phyloP scores from a whole-genome alignment of 108 stramenopile species.

The Mayamaea pseudoterrestris region DNA sequence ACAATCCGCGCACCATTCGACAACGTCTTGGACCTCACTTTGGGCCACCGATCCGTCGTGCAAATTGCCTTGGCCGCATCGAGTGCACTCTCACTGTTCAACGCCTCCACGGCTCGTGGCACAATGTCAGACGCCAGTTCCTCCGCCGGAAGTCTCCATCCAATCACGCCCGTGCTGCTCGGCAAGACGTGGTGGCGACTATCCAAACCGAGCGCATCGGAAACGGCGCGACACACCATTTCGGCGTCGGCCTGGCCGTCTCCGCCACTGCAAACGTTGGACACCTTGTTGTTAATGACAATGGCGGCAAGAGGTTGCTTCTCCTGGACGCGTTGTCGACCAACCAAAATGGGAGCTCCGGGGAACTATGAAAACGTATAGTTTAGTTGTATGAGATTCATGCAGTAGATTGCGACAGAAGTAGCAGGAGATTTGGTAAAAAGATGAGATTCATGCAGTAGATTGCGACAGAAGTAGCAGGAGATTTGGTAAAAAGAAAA shows the following conservation, averaged over 20 bases:
- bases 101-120: conserved; percentile 51
- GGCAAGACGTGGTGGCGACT: conserved; percentile 73
- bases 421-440: no score
- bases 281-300: conserved; percentile 94
- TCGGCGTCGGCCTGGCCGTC: conserved; percentile 83
- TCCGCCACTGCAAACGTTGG: conserved; percentile 89
- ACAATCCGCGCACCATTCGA: conserved; percentile 70
- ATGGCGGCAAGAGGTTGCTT: conserved; percentile 80
- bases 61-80: conserved; percentile 81
- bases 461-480: no score
- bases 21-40: conserved; percentile 64
- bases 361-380: conserved; percentile 54
- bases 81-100: conserved; percentile 70
- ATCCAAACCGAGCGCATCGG: conserved; percentile 53
- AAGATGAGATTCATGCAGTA: no score
- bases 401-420: no score
- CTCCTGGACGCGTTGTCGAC: conserved; percentile 55
- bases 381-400: background rate
- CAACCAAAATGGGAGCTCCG: conserved; percentile 87
- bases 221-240: conserved; percentile 76
- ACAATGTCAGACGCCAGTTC: conserved; percentile 71
- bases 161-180: conserved; percentile 93
- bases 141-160: conserved; percentile 92
- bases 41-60: conserved; percentile 83
- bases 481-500: no score